Percentiles rank a stretch among this genome's conserved stretches.
These are phyloP conservation scores for Ogataea trehaloabstinens DNA, from an alignment of 805 yeast genomes.

Conservation along the genomic window DNA sequence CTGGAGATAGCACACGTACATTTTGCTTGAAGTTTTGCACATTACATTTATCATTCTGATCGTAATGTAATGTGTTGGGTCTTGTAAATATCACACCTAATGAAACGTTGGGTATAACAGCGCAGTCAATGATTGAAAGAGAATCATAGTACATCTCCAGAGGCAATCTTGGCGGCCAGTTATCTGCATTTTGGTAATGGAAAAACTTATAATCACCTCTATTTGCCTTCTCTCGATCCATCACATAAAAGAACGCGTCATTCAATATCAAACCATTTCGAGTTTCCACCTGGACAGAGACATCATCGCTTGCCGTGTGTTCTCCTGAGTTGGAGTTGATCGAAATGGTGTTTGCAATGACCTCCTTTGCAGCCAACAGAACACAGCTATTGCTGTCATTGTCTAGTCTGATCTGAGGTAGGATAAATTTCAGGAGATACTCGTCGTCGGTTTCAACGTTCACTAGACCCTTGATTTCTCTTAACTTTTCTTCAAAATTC, in stretches of 20 bases:
- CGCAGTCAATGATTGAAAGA: constrained; percentile 38
- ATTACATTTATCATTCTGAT: constrained; percentile 24
- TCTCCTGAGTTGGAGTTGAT: constrained; percentile 41
- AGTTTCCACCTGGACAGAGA: constrained; percentile 47
- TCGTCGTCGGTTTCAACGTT: constrained; percentile 27
- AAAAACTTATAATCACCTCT: constrained; percentile 34
- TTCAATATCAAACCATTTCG: constrained; percentile 54
- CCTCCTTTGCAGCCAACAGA: constrained; percentile 54
- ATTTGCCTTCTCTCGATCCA: constrained; percentile 37
- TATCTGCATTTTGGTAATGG: constrained; percentile 25
- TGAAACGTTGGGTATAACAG: constrained; percentile 52
- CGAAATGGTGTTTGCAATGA: constrained; percentile 51
- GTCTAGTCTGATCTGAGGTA: constrained; percentile 76
- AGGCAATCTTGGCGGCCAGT: constrained; percentile 72
- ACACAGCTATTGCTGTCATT: constrained; percentile 47
- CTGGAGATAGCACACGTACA: constrained; percentile 35
- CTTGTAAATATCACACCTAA: constrained; percentile 46
- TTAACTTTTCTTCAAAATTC: constrained; percentile 53
- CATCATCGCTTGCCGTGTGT: constrained; percentile 39
- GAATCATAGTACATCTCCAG: constrained; percentile 58
- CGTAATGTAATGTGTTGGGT: constrained; percentile 52
- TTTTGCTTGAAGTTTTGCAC: constrained; percentile 20
- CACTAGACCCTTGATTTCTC: constrained; percentile 25
- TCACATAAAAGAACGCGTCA: constrained; percentile 54
- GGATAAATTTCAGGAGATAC: constrained; percentile 62